These are phyloP conservation scores for Intubia oerlemansii DNA, from an alignment of 2,329 filamentous ascomycete species.

Conservation along the genomic window DNA sequence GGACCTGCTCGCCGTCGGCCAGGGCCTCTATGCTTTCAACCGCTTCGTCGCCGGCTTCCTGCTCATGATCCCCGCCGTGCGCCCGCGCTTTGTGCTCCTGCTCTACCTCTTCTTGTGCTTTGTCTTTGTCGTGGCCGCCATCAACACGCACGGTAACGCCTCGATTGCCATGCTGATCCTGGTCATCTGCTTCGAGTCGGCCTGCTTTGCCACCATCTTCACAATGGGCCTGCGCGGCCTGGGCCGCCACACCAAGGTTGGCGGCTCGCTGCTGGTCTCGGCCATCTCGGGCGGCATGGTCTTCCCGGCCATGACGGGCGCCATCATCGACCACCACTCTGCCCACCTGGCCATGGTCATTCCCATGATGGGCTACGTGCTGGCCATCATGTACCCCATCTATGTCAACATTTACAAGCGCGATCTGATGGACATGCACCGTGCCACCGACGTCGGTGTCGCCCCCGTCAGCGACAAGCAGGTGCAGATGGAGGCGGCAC, in stretches of 20 bases:
- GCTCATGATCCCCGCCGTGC: constrained; percentile 27
- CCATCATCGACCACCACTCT: constrained; percentile 10
- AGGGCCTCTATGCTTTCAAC: constrained; percentile 36
- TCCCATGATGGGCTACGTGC: constrained; percentile 12
- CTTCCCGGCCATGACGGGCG: constrained; percentile 31
- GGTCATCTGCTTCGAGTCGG: constrained; percentile 34
- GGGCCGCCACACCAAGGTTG: constrained; percentile 32
- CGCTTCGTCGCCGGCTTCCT: constrained; percentile 32
- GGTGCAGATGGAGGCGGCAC: constrained; percentile 11
- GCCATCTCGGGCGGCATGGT: constrained; percentile 33
- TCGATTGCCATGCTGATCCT: constrained; percentile 33
- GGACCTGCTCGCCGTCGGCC: constrained; percentile 34
- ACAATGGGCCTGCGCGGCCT: constrained; percentile 34
- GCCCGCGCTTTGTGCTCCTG: constrained; percentile 32
- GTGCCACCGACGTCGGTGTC: constrained; percentile 11
- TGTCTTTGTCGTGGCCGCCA: constrained; percentile 30
- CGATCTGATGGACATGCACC: constrained; percentile 12
- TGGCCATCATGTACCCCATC: constrained; percentile 12
- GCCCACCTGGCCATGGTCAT: constrained; percentile 12
- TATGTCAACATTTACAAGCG: constrained; percentile 13
- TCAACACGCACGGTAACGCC: constrained; percentile 26
- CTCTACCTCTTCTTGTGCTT: constrained; percentile 29
- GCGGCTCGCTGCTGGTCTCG: constrained; percentile 29
- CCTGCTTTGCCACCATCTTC: constrained; percentile 38
- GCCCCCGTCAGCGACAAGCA: constrained; percentile 8